These are phyloP conservation scores for Fraxinus excelsior DNA, from an alignment of 257 asterid genomes.

Conservation along the genomic window DNA sequence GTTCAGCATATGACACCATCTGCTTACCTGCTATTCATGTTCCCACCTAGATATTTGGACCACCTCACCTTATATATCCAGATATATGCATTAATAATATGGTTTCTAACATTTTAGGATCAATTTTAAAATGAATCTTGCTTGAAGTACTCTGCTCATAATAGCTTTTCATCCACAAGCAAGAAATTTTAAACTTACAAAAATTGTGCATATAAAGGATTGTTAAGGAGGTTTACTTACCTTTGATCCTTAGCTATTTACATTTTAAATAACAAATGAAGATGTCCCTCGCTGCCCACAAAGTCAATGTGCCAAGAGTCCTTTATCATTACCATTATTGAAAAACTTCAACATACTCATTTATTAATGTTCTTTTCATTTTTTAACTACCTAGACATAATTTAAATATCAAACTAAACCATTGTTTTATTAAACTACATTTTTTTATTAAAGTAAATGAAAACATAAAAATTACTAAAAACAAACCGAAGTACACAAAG, in stretches of 20 bases:
- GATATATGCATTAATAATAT: conserved; percentile 14
- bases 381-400: not conserved
- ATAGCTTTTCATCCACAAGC: not conserved
- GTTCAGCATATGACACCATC: conserved; percentile 20
- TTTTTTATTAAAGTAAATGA: not conserved
- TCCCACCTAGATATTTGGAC: conserved; percentile 15
- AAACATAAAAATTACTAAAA: not conserved
- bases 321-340: not conserved
- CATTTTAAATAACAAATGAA: not conserved
- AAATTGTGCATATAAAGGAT: not conserved
- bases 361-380: too few relatives aligned
- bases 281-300: not conserved
- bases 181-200: not conserved
- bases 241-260: not conserved
- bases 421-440: not conserved
- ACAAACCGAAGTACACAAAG: not conserved
- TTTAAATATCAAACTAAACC: not conserved
- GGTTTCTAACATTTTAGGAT: conserved; percentile 19
- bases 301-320: not conserved
- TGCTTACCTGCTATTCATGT: not conserved
- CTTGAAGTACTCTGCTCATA: not conserved
- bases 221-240: not conserved
- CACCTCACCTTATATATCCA: not conserved
- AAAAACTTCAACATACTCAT: not conserved
- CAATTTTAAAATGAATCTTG: conserved; percentile 2